phyloP scores from a whole-genome alignment of 2,329 filamentous ascomycete genomes.

The Periconia sp. region DNA sequence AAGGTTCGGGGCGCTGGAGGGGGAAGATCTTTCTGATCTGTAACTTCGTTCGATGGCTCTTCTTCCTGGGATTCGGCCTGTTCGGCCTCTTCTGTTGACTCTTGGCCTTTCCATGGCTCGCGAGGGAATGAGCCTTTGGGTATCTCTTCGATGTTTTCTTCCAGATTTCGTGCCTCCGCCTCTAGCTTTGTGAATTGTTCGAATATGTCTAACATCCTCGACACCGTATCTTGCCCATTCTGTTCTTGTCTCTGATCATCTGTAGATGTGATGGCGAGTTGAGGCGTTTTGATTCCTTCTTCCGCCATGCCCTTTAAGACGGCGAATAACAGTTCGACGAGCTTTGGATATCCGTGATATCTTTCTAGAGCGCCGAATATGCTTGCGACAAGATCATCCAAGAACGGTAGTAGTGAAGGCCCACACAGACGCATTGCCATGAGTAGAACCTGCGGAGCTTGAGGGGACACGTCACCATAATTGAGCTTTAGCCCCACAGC shows the following conservation, averaged over 20 bases:
- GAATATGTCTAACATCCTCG: constrained; percentile 25
- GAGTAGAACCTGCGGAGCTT: constrained; percentile 84
- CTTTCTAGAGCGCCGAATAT: constrained; percentile 94
- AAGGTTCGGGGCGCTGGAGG: constrained; percentile 79
- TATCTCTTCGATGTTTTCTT: constrained; percentile 30
- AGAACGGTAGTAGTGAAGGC: constrained; percentile 78
- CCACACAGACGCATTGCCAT: constrained; percentile 96
- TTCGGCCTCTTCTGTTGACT: constrained; percentile 39
- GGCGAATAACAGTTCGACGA: constrained; percentile 85
- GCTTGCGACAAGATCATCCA: constrained; percentile 89
- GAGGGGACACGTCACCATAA: constrained; percentile 88
- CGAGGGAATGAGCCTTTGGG: constrained; percentile 30
- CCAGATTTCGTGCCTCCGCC: constrained; percentile 29
- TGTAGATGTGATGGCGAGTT: constrained; percentile 48
- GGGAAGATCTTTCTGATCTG: constrained; percentile 65
- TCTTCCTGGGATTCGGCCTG: constrained; percentile 39
- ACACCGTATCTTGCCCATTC: constrained; percentile 9
- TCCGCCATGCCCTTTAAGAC: constrained; percentile 84
- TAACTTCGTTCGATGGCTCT: constrained; percentile 50
- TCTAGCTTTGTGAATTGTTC: constrained; percentile 43
- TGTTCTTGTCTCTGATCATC: background rate
- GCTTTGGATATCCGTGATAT: constrained; percentile 87
- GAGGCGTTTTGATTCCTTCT: constrained; percentile 71
- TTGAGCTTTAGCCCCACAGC: constrained; percentile 88
- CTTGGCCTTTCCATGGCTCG: constrained; percentile 42